Base-by-base conservation (phyloP, 441 rosid genomes). In the Gossypium schwendimanii region DNA sequence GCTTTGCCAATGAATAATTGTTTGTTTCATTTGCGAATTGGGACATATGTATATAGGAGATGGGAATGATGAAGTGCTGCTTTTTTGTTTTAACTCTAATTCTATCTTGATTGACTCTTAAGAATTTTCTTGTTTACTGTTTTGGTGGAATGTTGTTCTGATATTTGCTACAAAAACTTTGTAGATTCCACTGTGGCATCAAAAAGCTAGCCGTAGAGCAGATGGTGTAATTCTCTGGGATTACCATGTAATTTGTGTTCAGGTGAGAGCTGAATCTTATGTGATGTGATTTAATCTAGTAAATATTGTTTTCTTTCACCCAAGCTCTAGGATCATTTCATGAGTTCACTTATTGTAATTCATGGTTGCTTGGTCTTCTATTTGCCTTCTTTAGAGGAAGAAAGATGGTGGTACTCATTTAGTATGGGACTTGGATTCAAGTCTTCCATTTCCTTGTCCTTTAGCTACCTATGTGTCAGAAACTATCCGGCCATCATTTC, bases 161-260 rank as follows among this genome's bases (percentile, higher is more conserved):
- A 49, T 59, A 59, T 74, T 68, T 58, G 11, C 9, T 57, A 61
- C 52, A 33, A 28, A 59, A 71, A 55, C 20, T 54, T 11, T 79
- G 71, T 71, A 93, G 97, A 81, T 90, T 76, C 96, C 98, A 14
- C 74, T 90, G 39, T 93, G 98, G 98, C 84, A 93, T 87, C 96
- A 90, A 75, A 87, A 90, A 84, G 94, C 94, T 50, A 93, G 94
- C 77, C 45, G 31, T 17, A 85, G 92, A 76, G 91, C 94, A 4
- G 96, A 93, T 82, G 94, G 97, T 6, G 57, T 89, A 71, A 79
- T 85, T 50, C 86, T 91, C 2, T 93, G 97, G 96, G 97, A 91
- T 83, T 89, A 91, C 82, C 96, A 90, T 81, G 94, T 83, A 63
- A 76, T 91, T 41, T 93, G 98, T 77, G 68, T 91, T 69, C 96